Percentiles rank a stretch among this genome's conserved stretches.
phyloP scores from a whole-genome alignment of 495 filamentous ascomycete species.

The Aspergillus diversus region DNA sequence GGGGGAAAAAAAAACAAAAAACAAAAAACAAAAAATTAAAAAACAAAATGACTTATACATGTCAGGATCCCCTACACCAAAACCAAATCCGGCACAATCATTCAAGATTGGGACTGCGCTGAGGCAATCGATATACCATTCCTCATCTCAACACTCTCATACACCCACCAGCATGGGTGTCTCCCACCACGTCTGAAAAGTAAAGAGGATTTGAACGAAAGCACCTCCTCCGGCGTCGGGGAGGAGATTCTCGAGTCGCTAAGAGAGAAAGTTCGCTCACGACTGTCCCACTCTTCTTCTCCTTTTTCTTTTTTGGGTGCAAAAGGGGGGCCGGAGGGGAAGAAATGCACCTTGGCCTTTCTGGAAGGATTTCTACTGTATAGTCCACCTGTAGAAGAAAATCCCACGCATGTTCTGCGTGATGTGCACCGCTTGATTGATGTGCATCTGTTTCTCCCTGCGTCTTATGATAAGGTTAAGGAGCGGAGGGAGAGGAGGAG shows the following conservation, averaged over 20 bases:
- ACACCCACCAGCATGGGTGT: constrained; percentile 66
- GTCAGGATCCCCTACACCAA: constrained; percentile 55
- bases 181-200: constrained; percentile 67
- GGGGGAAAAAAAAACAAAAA: not conserved
- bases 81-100: constrained; percentile 45
- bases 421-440: constrained; percentile 63
- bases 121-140: constrained; percentile 69
- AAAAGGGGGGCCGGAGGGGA: constrained; percentile 16
- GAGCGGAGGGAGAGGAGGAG: constrained; percentile 68
- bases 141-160: constrained; percentile 61
- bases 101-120: constrained; percentile 87
- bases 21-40: not conserved
- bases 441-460: constrained; percentile 74
- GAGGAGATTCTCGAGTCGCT: constrained; percentile 17
- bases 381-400: constrained; percentile 38
- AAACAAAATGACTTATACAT: not conserved
- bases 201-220: constrained; percentile 77
- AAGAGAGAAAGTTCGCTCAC: not conserved
- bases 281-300: not conserved
- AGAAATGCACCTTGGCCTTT: constrained; percentile 45
- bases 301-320: constrained; percentile 14
- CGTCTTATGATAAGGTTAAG: constrained; percentile 62
- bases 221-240: constrained; percentile 55
- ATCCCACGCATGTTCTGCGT: constrained; percentile 26
- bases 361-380: constrained; percentile 90